Conservation (phyloP, 345 rosid genomes). For the Lenwebbia sp. region DNA sequence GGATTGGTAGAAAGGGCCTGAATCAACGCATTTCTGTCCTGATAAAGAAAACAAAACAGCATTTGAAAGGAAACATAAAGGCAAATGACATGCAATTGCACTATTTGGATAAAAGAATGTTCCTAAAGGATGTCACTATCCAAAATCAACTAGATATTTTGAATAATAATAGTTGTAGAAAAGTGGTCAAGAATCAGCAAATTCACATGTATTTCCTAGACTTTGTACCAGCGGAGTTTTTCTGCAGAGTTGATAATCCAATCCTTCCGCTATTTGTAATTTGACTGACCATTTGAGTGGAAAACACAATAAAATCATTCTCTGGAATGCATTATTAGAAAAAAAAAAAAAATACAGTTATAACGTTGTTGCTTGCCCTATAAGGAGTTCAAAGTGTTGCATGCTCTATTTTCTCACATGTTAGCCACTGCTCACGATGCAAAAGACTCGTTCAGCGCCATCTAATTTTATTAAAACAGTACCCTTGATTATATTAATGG, state of each 20-base stretch:
- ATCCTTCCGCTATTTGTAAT: background rate
- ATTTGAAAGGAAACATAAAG: background rate
- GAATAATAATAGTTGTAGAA: too few relatives aligned
- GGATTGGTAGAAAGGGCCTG: constrained; percentile 90
- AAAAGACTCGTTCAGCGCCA: background rate
- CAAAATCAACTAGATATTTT: too few relatives aligned
- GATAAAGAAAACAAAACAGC: constrained; percentile 1
- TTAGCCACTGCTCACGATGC: background rate
- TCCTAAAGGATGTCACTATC: background rate
- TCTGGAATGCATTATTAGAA: background rate
- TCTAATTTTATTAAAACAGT: background rate
- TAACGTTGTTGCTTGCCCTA: background rate
- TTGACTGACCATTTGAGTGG: background rate
- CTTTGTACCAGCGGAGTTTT: background rate
- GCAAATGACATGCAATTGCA: background rate
- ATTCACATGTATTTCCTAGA: background rate
- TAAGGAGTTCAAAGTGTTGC: background rate
- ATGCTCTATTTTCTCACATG: background rate
- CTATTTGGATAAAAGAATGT: background rate
- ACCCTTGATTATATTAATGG: background rate
- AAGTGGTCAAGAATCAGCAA: background rate
- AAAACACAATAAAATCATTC: background rate
- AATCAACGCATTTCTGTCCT: constrained; percentile 68
- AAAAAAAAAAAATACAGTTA: background rate
- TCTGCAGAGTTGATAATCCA: background rate